phyloP scores from a whole-genome alignment of 805 yeast genomes.

The Myxozyma geophila region DNA sequence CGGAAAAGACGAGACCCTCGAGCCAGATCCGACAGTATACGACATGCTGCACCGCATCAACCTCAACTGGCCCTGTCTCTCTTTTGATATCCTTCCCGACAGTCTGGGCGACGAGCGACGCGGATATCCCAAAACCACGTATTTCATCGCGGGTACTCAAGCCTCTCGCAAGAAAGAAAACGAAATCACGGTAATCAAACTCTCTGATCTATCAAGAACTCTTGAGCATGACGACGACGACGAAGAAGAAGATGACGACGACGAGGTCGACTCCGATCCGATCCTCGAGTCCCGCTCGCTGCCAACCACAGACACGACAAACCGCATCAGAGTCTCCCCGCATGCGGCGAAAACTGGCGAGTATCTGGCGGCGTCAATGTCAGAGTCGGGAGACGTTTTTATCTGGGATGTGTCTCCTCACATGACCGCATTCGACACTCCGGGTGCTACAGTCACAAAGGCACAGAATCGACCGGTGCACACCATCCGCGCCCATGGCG shows the following conservation, averaged over 20 bases:
- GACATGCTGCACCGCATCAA: constrained; percentile 95
- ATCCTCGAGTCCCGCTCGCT: constrained; percentile 83
- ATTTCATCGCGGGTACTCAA: constrained; percentile 90
- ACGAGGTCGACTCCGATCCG: constrained; percentile 65
- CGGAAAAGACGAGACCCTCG: constrained; percentile 94
- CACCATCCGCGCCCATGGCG: constrained; percentile 83
- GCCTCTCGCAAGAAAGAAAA: constrained; percentile 86
- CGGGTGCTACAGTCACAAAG: constrained; percentile 83
- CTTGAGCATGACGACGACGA: constrained; percentile 82
- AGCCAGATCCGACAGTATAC: constrained; percentile 94
- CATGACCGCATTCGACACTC: constrained; percentile 79
- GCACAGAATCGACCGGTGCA: constrained; percentile 76
- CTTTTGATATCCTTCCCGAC: constrained; percentile 88
- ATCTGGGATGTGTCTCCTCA: constrained; percentile 84
- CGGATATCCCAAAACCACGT: constrained; percentile 83
- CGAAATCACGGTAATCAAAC: constrained; percentile 81
- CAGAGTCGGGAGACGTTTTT: constrained; percentile 87
- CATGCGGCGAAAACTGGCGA: constrained; percentile 74
- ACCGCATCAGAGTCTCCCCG: constrained; percentile 84
- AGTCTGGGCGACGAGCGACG: constrained; percentile 85
- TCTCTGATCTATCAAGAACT: constrained; percentile 82
- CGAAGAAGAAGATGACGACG: constrained; percentile 70
- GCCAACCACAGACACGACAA: constrained; percentile 80
- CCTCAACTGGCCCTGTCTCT: constrained; percentile 96
- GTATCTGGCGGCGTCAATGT: constrained; percentile 82